These are phyloP conservation scores for Podospora pseudopauciseta DNA, from an alignment of 495 filamentous ascomycete species.

Conservation along the genomic window DNA sequence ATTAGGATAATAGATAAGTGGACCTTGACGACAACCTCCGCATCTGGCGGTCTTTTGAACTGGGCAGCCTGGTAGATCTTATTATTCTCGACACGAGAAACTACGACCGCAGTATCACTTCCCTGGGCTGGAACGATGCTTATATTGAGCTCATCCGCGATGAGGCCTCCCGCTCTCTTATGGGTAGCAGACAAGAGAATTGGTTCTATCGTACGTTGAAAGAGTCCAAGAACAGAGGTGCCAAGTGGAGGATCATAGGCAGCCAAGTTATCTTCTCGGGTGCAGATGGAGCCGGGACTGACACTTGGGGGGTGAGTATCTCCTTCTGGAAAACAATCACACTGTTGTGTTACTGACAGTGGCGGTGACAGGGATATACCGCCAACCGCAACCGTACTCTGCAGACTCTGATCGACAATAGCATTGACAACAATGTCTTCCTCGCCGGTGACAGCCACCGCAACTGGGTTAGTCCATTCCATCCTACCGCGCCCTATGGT, in stretches of 20 bases:
- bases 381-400: conserved; percentile 61
- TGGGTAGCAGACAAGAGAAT: conserved; percentile 59
- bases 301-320: conserved; percentile 16
- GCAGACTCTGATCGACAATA: conserved; percentile 52
- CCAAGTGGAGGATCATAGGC: conserved; percentile 61
- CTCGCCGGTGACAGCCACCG: conserved; percentile 60
- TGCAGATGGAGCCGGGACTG: conserved; percentile 39
- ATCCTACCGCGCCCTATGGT: conserved; percentile 55
- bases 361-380: conserved; percentile 50
- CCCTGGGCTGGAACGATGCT: conserved; percentile 51
- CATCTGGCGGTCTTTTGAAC: conserved; percentile 61
- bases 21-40: conserved; percentile 65
- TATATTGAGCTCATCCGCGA: conserved; percentile 54
- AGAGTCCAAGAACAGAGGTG: conserved; percentile 46
- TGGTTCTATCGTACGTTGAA: conserved; percentile 60
- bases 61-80: conserved; percentile 58
- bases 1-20: conserved; percentile 44
- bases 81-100: conserved; percentile 64
- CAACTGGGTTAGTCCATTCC: conserved; percentile 55
- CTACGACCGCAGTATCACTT: conserved; percentile 55
- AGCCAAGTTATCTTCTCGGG: conserved; percentile 57
- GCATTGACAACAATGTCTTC: conserved; percentile 59
- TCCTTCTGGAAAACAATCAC: neutral
- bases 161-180: conserved; percentile 55
- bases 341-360: neutral